phyloP scores from a whole-genome alignment of 192 early-diverging fungal species.

The Spizellomyces punctatus region DNA sequence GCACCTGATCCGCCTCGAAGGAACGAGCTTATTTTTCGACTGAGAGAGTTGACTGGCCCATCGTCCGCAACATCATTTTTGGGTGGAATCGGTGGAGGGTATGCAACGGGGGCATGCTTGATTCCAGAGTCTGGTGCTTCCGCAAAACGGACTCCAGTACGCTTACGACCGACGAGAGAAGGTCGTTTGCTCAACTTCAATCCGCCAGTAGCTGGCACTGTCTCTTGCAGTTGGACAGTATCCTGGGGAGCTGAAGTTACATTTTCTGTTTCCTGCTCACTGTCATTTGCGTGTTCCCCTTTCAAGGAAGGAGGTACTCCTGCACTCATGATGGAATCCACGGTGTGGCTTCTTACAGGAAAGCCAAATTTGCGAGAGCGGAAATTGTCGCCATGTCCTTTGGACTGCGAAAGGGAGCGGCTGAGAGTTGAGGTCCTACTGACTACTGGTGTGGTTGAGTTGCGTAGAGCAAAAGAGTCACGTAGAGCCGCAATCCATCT shows the following conservation, averaged over 20 bases:
- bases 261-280: neutral
- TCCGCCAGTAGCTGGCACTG: too few species aligned
- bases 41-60: neutral
- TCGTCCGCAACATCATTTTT: neutral
- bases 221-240: too few species aligned
- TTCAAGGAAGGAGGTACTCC: neutral
- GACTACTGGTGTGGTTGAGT: neutral
- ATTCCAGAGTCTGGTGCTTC: neutral
- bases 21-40: neutral
- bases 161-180: neutral
- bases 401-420: too few species aligned
- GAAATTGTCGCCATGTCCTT: neutral
- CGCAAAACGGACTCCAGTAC: neutral
- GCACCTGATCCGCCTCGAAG: neutral
- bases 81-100: too few species aligned
- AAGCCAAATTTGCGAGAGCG: neutral
- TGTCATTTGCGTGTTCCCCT: neutral
- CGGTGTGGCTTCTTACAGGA: neutral
- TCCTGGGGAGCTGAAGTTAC: too few species aligned
- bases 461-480: neutral
- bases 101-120: too few species aligned
- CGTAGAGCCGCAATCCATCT: slow-evolving; percentile 14
- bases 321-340: neutral
- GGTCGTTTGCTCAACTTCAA: too few species aligned
- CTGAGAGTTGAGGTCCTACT: too few species aligned